Conservation (phyloP, 1,139 yeast species). For the Yamadazyma triangularis region DNA sequence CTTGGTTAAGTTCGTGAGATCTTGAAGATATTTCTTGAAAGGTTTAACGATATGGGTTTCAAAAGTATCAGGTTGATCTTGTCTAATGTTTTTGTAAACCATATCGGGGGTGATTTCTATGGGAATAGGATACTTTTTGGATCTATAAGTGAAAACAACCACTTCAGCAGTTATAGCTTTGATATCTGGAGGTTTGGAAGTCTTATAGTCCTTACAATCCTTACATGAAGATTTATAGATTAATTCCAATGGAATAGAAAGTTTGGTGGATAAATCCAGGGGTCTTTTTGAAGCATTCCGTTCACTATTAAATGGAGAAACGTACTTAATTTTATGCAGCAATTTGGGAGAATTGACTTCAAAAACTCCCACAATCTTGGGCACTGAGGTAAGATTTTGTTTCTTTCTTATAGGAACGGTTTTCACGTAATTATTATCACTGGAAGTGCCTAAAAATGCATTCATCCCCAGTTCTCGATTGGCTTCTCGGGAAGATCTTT, state of each 20-base stretch:
- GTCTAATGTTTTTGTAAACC: conserved; percentile 24
- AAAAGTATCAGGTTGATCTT: conserved; percentile 25
- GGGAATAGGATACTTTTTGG: conserved; percentile 37
- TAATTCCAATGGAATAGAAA: conserved; percentile 33
- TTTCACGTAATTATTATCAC: conserved; percentile 1
- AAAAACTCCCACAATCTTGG: conserved; percentile 32
- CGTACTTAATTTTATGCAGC: conserved; percentile 25
- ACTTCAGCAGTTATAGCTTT: conserved; percentile 30
- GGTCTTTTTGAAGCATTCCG: conserved; percentile 5
- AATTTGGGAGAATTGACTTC: conserved; percentile 33
- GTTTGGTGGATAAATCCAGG: conserved; percentile 15
- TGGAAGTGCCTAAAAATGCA: background rate
- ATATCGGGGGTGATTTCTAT: conserved; percentile 40
- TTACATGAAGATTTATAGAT: conserved; percentile 17
- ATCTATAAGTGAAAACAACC: conserved; percentile 33
- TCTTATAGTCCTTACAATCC: no score
- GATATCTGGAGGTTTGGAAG: conserved; percentile 22
- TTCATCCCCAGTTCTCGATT: background rate
- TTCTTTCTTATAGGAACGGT: conserved; percentile 29
- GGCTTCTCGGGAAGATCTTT: no score
- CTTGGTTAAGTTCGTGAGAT: conserved; percentile 25
- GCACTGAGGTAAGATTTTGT: conserved; percentile 28
- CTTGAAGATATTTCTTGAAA: conserved; percentile 26
- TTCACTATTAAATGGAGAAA: conserved; percentile 26
- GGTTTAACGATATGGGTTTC: conserved; percentile 31